Evolutionary conservation across 2,329 filamentous ascomycete genomes (phyloP).

Genomic region (Cercospora citrullina): DNA sequence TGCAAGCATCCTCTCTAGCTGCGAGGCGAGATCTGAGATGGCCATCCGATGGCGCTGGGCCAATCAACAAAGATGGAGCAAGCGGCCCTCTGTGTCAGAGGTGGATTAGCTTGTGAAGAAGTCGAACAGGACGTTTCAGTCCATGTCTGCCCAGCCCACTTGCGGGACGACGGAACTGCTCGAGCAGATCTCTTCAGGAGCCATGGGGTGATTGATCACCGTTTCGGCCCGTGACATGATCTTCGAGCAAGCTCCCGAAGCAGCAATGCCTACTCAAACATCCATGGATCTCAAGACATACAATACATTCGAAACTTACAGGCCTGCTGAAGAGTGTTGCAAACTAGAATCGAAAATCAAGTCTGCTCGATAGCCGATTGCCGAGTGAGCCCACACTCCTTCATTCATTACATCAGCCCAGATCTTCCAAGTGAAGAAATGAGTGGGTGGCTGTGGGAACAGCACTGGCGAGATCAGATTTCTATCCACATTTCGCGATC

Average conservation of each 20-base stretch:
- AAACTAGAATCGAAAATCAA: neutral
- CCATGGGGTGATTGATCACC: neutral
- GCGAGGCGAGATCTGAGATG: neutral
- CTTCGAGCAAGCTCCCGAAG: neutral
- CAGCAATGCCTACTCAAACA: neutral
- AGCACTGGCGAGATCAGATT: neutral
- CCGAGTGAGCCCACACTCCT: neutral
- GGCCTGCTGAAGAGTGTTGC: neutral
- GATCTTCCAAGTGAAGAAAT: neutral
- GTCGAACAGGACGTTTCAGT: neutral
- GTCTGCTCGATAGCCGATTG: neutral
- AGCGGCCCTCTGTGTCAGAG: neutral
- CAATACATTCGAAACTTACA: neutral
- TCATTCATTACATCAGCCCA: neutral
- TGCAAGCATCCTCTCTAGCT: neutral
- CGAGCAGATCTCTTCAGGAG: neutral
- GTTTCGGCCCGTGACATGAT: neutral
- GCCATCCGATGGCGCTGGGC: neutral
- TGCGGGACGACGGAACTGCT: neutral
- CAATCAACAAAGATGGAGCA: neutral
- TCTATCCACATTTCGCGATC: neutral
- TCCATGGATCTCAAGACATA: neutral
- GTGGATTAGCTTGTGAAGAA: neutral
- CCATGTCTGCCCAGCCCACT: neutral
- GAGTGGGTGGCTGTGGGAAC: neutral